A percentile compares a stretch with the other conserved stretches of the same genome.
Evolutionary conservation across 1,284 basidiomycete species (phyloP).

Genomic region (Apiotrichum siamense): DNA sequence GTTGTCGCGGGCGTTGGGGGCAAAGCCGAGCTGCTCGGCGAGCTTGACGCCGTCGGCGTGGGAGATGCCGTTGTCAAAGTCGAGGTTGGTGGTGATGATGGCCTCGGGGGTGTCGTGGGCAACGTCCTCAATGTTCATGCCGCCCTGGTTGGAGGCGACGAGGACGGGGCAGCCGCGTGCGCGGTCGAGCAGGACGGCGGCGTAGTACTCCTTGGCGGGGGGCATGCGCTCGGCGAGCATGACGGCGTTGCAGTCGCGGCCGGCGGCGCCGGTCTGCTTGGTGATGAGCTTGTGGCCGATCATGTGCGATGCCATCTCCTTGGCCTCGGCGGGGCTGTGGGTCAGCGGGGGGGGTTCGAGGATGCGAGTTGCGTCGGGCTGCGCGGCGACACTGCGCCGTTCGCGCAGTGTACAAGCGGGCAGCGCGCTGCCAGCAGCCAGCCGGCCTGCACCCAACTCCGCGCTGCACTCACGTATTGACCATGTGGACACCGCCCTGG

Average conservation of each 20-base stretch:
- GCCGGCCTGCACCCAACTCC: neutral
- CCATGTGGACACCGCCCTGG: slow-evolving; percentile 94
- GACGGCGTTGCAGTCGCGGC: slow-evolving; percentile 92
- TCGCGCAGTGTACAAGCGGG: no score
- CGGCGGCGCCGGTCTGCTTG: slow-evolving; percentile 93
- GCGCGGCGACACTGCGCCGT: no score
- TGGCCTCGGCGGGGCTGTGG: slow-evolving; percentile 76
- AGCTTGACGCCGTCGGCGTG: slow-evolving; percentile 67
- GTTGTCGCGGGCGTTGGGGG: slow-evolving; percentile 62
- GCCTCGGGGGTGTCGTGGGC: slow-evolving; percentile 93
- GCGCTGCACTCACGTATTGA: slow-evolving; percentile 63
- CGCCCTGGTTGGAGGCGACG: slow-evolving; percentile 87
- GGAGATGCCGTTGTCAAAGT: slow-evolving; percentile 77
- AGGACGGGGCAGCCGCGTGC: slow-evolving; percentile 82
- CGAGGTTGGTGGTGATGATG: slow-evolving; percentile 92
- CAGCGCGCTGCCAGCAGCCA: no score
- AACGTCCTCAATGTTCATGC: slow-evolving; percentile 99
- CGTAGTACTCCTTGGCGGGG: slow-evolving; percentile 96
- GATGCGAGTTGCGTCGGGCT: no score
- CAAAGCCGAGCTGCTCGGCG: slow-evolving; percentile 87
- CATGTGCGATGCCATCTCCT: slow-evolving; percentile 86
- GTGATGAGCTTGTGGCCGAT: slow-evolving; percentile 94
- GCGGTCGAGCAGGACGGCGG: slow-evolving; percentile 95
- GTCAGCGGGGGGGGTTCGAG: slow-evolving; percentile 3
- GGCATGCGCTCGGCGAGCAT: slow-evolving; percentile 96